A percentile compares a stretch with the other conserved stretches of the same genome.
These are phyloP conservation scores for Hymenoscyphus linearis DNA, from an alignment of 2,329 filamentous ascomycete genomes.

Conservation along the genomic window DNA sequence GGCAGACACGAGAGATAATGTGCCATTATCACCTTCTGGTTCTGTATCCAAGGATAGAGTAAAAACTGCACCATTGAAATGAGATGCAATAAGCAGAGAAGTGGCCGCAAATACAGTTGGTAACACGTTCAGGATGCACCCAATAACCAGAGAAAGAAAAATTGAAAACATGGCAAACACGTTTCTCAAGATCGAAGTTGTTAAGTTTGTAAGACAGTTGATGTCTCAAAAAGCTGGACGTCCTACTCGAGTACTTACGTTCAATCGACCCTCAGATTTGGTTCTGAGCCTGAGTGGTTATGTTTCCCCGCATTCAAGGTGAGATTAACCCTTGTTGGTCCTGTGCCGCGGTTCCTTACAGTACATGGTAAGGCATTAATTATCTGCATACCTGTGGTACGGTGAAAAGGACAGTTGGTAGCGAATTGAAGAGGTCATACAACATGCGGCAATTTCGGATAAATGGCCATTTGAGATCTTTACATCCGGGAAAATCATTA, in stretches of 20 bases:
- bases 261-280: constrained; percentile 5
- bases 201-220: neutral
- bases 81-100: constrained; percentile 17
- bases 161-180: constrained; percentile 7
- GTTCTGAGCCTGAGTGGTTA: neutral
- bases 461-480: neutral
- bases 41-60: constrained; percentile 32
- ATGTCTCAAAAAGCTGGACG: constrained; percentile 1
- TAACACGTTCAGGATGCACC: constrained; percentile 4
- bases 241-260: constrained; percentile 10
- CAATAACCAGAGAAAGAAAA: neutral
- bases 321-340: constrained; percentile 8
- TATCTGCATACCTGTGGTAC: too few relatives aligned
- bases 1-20: constrained; percentile 17
- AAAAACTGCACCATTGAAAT: constrained; percentile 39
- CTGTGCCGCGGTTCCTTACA: constrained; percentile 1
- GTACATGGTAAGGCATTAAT: neutral
- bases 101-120: constrained; percentile 9
- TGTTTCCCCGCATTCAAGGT: constrained; percentile 9
- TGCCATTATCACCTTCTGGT: constrained; percentile 5
- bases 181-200: neutral
- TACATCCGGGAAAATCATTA: neutral
- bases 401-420: neutral
- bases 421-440: neutral
- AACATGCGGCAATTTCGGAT: neutral